These are phyloP conservation scores for Imleria badia DNA, from an alignment of 768 basidiomycete species.

Conservation along the genomic window DNA sequence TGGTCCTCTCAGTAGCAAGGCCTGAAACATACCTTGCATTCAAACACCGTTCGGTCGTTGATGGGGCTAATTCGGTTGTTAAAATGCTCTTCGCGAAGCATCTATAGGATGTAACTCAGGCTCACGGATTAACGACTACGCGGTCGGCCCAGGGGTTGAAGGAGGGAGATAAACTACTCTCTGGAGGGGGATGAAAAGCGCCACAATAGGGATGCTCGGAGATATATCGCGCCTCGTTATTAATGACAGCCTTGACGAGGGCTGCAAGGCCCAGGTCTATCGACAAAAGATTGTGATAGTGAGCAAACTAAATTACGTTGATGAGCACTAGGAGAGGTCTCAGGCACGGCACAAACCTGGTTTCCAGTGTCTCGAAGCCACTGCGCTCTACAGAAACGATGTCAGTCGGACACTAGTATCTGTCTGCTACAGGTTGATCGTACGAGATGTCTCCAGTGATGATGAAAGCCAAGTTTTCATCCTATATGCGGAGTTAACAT, in stretches of 20 bases:
- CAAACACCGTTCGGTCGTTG: constrained; percentile 68
- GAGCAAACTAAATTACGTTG: constrained; percentile 53
- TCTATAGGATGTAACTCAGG: constrained; percentile 36
- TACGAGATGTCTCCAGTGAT: constrained; percentile 83
- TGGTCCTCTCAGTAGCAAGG: neutral
- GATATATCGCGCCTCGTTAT: constrained; percentile 75
- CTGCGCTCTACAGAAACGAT: constrained; percentile 53
- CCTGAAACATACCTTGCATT: constrained; percentile 63
- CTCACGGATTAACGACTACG: constrained; percentile 75
- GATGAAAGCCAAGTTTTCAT: constrained; percentile 73
- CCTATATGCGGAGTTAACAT: constrained; percentile 34
- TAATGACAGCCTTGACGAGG: constrained; percentile 78
- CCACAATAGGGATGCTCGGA: constrained; percentile 77
- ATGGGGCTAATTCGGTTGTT: constrained; percentile 48
- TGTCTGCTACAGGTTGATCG: constrained; percentile 24
- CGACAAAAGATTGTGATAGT: constrained; percentile 60
- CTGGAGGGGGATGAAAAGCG: constrained; percentile 77
- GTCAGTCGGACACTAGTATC: constrained; percentile 8
- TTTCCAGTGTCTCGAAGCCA: constrained; percentile 85
- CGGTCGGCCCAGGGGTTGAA: constrained; percentile 69
- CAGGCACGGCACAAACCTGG: constrained; percentile 45
- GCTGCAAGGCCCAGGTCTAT: constrained; percentile 57
- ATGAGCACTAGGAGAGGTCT: neutral
- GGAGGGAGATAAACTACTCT: constrained; percentile 63
- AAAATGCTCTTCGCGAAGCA: neutral